Evolutionary conservation across 345 rosid genomes (phyloP).

Genomic region (Corymbia maculata): DNA sequence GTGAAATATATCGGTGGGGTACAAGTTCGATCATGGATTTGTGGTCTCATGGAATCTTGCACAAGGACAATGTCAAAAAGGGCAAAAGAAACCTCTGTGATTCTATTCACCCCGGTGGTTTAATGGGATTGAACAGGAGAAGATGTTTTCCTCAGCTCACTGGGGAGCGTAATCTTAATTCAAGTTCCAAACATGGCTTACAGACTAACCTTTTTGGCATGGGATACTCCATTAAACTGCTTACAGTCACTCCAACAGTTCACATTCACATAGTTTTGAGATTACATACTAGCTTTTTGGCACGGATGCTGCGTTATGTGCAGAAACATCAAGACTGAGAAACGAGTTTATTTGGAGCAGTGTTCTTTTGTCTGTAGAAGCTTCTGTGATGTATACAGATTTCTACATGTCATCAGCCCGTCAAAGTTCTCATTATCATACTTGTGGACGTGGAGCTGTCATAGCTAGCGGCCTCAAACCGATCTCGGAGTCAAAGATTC

Average conservation of each 20-base stretch:
- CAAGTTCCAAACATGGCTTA: not conserved
- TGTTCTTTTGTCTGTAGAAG: not conserved
- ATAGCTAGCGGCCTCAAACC: not conserved
- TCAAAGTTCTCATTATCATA: not conserved
- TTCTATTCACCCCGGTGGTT: not conserved
- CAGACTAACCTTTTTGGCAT: not conserved
- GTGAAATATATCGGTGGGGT: not conserved
- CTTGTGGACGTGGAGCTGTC: not conserved
- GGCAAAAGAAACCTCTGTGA: not conserved
- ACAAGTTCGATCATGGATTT: not conserved
- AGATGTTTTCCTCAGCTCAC: not conserved
- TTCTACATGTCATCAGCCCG: not conserved
- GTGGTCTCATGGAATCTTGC: not conserved
- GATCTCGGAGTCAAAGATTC: not conserved
- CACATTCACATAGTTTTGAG: not conserved
- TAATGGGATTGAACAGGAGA: not conserved
- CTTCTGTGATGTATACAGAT: not conserved
- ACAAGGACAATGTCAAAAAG: not conserved
- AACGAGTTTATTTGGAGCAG: not conserved
- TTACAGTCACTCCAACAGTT: not conserved
- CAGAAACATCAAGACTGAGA: not conserved
- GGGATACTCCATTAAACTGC: not conserved
- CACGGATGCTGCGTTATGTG: not conserved
- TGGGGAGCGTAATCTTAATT: not conserved
- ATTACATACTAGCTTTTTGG: not conserved